Evolutionary conservation across 1,139 yeast genomes (phyloP).

Genomic region (Casaregolazyma suthepensis): DNA sequence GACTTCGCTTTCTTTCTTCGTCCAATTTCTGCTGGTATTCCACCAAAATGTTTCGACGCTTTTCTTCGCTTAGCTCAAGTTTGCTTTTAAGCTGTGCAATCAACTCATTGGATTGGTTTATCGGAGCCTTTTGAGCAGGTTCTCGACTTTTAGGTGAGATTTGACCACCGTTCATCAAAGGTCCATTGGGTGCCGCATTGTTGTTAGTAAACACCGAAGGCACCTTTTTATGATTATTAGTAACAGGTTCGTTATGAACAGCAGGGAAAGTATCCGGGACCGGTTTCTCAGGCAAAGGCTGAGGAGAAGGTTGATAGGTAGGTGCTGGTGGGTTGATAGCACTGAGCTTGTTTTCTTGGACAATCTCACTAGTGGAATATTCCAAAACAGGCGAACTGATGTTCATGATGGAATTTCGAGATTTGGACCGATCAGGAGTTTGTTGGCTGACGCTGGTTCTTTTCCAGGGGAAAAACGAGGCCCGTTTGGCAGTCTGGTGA

Average conservation of each 20-base stretch:
- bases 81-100: slow-evolving; percentile 14
- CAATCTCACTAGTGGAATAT: slow-evolving; percentile 23
- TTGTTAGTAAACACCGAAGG: background rate
- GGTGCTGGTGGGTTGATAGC: background rate
- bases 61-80: slow-evolving; percentile 25
- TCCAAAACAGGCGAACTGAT: slow-evolving; percentile 25
- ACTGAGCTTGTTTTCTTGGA: slow-evolving; percentile 13
- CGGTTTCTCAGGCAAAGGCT: background rate
- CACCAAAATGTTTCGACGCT: slow-evolving; percentile 22
- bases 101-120: background rate
- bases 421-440: background rate
- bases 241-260: background rate
- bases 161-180: background rate
- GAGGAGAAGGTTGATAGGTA: background rate
- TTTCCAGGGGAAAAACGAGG: slow-evolving; percentile 8
- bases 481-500: background rate
- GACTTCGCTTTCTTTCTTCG: slow-evolving; percentile 22
- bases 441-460: background rate
- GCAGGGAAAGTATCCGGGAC: background rate
- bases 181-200: background rate
- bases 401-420: slow-evolving; percentile 11
- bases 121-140: background rate
- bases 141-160: background rate
- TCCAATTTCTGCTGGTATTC: slow-evolving; percentile 29
- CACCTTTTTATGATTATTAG: background rate